Percentiles rank a stretch among this genome's conserved stretches.
Evolutionary conservation across 202 grass and related monocot genomes (phyloP).

Genomic region (Digitaria exilis): DNA sequence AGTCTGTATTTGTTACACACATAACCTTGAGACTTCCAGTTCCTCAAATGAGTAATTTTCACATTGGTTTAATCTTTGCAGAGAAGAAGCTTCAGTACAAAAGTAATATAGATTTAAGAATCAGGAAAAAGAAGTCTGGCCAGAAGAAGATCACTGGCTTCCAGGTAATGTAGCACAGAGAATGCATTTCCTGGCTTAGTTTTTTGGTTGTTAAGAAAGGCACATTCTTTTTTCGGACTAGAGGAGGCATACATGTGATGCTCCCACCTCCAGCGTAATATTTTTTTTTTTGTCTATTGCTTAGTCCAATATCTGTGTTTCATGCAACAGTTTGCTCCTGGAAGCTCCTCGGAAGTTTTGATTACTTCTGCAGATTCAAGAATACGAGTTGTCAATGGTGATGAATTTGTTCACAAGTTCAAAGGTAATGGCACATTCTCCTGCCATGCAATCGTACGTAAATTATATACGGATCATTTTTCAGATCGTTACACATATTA

Average conservation of each 20-base stretch:
- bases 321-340: slow-evolving; percentile 86
- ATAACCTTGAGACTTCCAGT: slow-evolving; percentile 11
- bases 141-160: slow-evolving; percentile 99
- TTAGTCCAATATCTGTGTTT: slow-evolving; percentile 34
- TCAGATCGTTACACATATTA: not conserved
- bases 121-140: slow-evolving; percentile 85
- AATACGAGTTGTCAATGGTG: slow-evolving; percentile 94
- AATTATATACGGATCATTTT: not conserved
- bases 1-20: not conserved
- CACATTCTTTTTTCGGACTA: not conserved
- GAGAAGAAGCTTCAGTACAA: slow-evolving; percentile 92
- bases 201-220: not conserved
- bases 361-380: slow-evolving; percentile 99
- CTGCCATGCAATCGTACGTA: not conserved
- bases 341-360: slow-evolving; percentile 88
- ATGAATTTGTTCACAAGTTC: slow-evolving; percentile 92
- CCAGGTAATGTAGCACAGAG: slow-evolving; percentile 58
- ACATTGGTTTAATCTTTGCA: slow-evolving; percentile 38
- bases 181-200: not conserved
- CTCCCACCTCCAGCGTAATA: not conserved
- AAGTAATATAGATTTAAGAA: slow-evolving; percentile 79
- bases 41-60: slow-evolving; percentile 28
- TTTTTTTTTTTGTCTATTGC: slow-evolving; percentile 8
- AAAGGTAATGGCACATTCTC: slow-evolving; percentile 68
- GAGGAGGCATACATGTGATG: slow-evolving; percentile 5